Conservation (phyloP, 139 green algal genomes). For the Asterochloris sp. region DNA sequence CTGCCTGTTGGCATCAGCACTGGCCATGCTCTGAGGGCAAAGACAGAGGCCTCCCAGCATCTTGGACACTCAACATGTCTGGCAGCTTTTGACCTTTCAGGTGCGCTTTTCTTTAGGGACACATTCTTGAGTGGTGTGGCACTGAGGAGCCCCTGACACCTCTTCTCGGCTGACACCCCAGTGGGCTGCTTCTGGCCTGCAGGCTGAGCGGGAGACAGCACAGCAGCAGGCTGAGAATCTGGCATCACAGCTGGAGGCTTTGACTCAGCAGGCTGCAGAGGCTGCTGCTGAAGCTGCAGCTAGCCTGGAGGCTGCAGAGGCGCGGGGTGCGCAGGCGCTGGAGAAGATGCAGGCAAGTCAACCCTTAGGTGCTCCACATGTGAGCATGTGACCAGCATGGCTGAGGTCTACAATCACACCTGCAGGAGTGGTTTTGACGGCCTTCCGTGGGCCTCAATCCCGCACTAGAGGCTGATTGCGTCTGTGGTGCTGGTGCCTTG, state of each 20-base stretch:
- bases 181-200: background rate
- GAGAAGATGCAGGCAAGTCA: background rate
- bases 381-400: too few species aligned
- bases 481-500: too few species aligned
- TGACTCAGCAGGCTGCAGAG: slow-evolving; percentile 26
- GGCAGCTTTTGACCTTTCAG: too few species aligned
- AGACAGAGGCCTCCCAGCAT: too few species aligned
- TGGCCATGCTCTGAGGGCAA: too few species aligned
- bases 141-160: background rate
- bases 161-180: slow-evolving; percentile 2
- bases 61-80: too few species aligned
- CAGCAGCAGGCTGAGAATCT: slow-evolving; percentile 27
- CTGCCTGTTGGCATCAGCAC: too few species aligned
- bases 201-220: slow-evolving; percentile 16
- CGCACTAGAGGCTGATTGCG: too few species aligned
- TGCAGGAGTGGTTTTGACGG: too few species aligned
- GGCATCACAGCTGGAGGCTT: slow-evolving; percentile 20
- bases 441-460: too few species aligned
- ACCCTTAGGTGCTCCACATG: background rate
- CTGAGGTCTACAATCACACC: too few species aligned
- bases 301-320: background rate
- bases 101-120: too few species aligned
- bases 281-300: slow-evolving; percentile 23
- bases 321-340: background rate
- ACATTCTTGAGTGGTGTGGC: background rate